These are phyloP conservation scores for Colletotrichum tanaceti DNA, from an alignment of 2,329 filamentous ascomycete genomes.

Conservation along the genomic window DNA sequence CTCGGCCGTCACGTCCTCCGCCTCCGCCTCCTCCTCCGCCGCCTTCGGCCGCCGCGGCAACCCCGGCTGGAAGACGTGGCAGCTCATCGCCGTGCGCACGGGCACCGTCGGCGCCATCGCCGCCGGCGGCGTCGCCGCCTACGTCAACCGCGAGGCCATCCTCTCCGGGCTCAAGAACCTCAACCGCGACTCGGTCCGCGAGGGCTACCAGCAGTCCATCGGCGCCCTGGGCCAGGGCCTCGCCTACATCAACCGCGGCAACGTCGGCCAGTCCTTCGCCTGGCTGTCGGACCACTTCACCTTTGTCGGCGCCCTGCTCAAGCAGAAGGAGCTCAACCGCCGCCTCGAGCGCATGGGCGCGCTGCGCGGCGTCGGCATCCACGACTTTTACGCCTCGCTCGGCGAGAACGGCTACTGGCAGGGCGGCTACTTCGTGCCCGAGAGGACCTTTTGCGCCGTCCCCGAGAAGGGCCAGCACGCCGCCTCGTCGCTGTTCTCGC, in stretches of 20 bases:
- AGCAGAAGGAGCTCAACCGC: conserved; percentile 76
- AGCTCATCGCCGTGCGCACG: conserved; percentile 79
- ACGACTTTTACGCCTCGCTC: conserved; percentile 81
- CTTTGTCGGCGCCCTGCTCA: conserved; percentile 84
- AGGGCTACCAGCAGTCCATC: conserved; percentile 61
- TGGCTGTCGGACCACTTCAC: conserved; percentile 88
- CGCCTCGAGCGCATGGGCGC: conserved; percentile 72
- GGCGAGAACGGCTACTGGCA: conserved; percentile 76
- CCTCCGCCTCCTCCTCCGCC: too few species aligned
- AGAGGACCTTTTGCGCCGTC: conserved; percentile 84
- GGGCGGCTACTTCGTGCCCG: conserved; percentile 69
- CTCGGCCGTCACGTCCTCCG: conserved; percentile 39
- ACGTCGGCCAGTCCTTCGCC: conserved; percentile 74
- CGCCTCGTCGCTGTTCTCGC: conserved; percentile 58
- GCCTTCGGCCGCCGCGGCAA: conserved; percentile 43
- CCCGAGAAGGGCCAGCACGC: conserved; percentile 63
- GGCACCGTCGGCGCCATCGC: conserved; percentile 85
- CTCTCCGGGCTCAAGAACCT: conserved; percentile 60
- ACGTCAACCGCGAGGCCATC: conserved; percentile 80
- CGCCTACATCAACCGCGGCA: conserved; percentile 68
- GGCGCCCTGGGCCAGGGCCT: conserved; percentile 64
- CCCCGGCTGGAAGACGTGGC: conserved; percentile 65
- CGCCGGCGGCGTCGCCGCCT: conserved; percentile 84
- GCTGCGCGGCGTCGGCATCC: conserved; percentile 74
- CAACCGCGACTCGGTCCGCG: conserved; percentile 60